Conservation (phyloP, 169 alveolate genomes). For the Cryptosporidium sp. region DNA sequence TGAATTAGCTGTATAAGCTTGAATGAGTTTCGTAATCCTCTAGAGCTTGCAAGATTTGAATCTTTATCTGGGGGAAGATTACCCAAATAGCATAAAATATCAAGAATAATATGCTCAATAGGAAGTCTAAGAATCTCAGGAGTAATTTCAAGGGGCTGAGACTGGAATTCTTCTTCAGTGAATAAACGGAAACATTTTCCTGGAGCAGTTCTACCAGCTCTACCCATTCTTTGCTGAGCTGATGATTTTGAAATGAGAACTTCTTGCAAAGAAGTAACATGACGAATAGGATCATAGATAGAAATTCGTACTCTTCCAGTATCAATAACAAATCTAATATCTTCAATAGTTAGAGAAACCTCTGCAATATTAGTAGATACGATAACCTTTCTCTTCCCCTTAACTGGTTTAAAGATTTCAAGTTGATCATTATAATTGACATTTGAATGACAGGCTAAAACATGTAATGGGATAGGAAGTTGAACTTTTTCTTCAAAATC, state of each 20-base stretch:
- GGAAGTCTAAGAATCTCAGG: slow-evolving; percentile 67
- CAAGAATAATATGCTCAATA: slow-evolving; percentile 57
- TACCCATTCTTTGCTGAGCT: slow-evolving; percentile 90
- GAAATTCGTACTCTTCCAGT: slow-evolving; percentile 85
- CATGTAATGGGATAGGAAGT: slow-evolving; percentile 33
- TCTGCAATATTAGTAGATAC: slow-evolving; percentile 93
- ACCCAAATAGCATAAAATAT: slow-evolving; percentile 24
- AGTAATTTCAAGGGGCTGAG: slow-evolving; percentile 77
- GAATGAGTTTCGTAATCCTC: slow-evolving; percentile 2
- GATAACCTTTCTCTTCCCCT: slow-evolving; percentile 87
- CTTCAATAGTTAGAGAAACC: slow-evolving; percentile 91
- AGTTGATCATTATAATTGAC: slow-evolving; percentile 79
- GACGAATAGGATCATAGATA: slow-evolving; percentile 80
- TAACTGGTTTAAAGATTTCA: slow-evolving; percentile 82
- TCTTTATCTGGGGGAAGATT: background rate
- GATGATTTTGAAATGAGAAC: slow-evolving; percentile 84
- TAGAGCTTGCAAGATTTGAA: background rate
- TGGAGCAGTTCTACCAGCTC: slow-evolving; percentile 90
- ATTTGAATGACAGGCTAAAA: slow-evolving; percentile 68
- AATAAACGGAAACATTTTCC: slow-evolving; percentile 90
- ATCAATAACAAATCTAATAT: slow-evolving; percentile 89
- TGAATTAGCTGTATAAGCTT: slow-evolving; percentile 15
- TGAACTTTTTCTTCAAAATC: background rate
- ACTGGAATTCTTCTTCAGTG: slow-evolving; percentile 81
- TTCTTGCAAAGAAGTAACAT: slow-evolving; percentile 82